Percentiles rank a stretch among this genome's conserved stretches.
phyloP scores from a whole-genome alignment of 768 basidiomycete species.

The Tephrocybe rancida region DNA sequence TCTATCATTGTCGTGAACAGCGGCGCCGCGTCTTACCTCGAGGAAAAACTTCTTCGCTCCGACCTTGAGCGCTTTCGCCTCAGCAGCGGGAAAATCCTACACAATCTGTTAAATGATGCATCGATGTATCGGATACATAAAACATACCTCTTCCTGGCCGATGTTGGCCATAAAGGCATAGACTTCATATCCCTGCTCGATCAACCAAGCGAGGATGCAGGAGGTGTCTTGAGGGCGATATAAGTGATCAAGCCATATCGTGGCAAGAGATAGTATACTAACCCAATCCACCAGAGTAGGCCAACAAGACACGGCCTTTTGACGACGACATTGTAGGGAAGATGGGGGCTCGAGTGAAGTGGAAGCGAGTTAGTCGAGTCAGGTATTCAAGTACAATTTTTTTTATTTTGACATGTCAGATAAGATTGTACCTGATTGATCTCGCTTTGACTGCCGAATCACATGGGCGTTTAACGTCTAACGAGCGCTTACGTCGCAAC shows the following conservation, averaged over 20 bases:
- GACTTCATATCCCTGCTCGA: constrained; percentile 97
- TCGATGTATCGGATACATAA: background rate
- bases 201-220: constrained; percentile 98
- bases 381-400: constrained; percentile 6
- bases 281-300: constrained; percentile 99
- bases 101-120: background rate
- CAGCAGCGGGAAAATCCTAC: constrained; percentile 92
- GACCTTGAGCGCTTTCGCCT: constrained; percentile 84
- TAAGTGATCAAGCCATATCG: constrained; percentile 17
- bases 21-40: constrained; percentile 47
- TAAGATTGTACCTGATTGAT: constrained; percentile 12
- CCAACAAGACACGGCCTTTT: constrained; percentile 87
- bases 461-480: constrained; percentile 7
- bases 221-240: constrained; percentile 75
- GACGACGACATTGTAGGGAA: constrained; percentile 46
- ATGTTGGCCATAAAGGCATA: constrained; percentile 97
- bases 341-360: constrained; percentile 1
- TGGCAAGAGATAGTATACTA: constrained; percentile 40
- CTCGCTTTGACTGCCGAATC: constrained; percentile 3
- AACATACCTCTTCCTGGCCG: constrained; percentile 81
- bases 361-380: background rate
- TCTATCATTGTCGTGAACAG: background rate
- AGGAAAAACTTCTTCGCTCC: constrained; percentile 98
- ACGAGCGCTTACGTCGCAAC: background rate
- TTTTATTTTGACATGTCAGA: background rate